Conservation (phyloP, 2,329 filamentous ascomycete species). For the Coniochaeta hoffmannii region DNA sequence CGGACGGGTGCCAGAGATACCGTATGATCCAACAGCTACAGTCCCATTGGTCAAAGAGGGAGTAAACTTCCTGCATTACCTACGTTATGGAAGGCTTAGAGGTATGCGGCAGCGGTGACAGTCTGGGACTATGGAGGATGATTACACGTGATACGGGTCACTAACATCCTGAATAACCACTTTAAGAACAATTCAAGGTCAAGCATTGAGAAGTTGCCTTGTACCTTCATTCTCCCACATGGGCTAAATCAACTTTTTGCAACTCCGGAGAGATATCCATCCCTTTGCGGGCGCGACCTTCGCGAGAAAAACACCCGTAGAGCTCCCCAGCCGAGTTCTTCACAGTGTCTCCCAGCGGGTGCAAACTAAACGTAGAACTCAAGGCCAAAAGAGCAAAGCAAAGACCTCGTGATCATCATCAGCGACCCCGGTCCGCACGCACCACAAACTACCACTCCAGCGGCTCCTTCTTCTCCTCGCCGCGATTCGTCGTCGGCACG, state of each 20-base stretch:
- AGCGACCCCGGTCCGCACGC: background rate
- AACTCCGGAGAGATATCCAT: background rate
- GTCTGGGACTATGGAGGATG: too few relatives aligned
- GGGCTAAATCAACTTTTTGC: background rate
- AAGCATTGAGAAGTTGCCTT: background rate
- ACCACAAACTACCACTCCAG: constrained; percentile 67
- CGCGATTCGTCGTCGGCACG: constrained; percentile 82
- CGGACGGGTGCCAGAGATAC: too few relatives aligned
- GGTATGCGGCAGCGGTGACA: too few relatives aligned
- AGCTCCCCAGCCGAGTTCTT: too few relatives aligned
- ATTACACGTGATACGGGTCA: too few relatives aligned
- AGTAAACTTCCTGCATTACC: too few relatives aligned
- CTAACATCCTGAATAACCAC: too few relatives aligned
- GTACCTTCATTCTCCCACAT: background rate
- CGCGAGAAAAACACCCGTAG: background rate
- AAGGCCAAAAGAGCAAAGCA: background rate
- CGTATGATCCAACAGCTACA: too few relatives aligned
- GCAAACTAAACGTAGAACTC: background rate
- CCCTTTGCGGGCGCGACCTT: background rate
- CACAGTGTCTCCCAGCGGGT: too few relatives aligned
- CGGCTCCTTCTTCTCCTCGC: constrained; percentile 76
- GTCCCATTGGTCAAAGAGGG: too few relatives aligned
- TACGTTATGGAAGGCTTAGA: too few relatives aligned
- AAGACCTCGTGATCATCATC: background rate
- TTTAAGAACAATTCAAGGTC: too few relatives aligned